Evolutionary conservation across 768 basidiomycete species (phyloP).

Genomic region (Boletus subcaerulescens): DNA sequence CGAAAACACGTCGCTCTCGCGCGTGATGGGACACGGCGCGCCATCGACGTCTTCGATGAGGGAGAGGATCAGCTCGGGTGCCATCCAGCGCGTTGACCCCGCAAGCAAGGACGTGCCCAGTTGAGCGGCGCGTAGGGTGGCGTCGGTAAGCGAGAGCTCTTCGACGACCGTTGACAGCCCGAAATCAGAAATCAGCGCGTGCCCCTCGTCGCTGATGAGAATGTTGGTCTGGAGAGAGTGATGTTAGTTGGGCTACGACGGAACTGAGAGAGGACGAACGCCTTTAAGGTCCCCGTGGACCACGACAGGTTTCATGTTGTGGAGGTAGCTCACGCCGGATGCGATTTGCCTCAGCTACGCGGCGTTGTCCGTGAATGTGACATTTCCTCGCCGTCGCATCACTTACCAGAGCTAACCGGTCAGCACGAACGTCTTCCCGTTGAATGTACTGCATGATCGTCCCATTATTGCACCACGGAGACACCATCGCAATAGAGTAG

Average conservation of each 20-base stretch:
- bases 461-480: conserved; percentile 62
- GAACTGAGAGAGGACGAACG: conserved; percentile 33
- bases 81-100: conserved; percentile 40
- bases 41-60: conserved; percentile 45
- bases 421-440: conserved; percentile 36
- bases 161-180: conserved; percentile 58
- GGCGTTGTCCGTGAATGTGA: neutral
- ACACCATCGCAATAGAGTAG: conserved; percentile 59
- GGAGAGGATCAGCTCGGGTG: conserved; percentile 53
- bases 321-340: conserved; percentile 55
- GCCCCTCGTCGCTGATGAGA: conserved; percentile 49
- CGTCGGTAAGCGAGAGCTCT: conserved; percentile 41
- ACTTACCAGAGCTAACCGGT: conserved; percentile 49
- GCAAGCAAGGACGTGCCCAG: conserved; percentile 32
- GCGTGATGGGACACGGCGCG: conserved; percentile 43
- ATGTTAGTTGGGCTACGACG: neutral
- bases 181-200: conserved; percentile 59
- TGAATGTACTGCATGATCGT: conserved; percentile 51
- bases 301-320: conserved; percentile 51
- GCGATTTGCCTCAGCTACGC: conserved; percentile 52
- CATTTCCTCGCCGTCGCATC: neutral
- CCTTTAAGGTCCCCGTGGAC: conserved; percentile 65
- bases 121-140: conserved; percentile 20
- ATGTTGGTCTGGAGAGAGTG: conserved; percentile 46
- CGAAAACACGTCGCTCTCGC: conserved; percentile 56